Evolutionary conservation across 352 stramenopile species (phyloP).

Genomic region (Lagenidium sp.): DNA sequence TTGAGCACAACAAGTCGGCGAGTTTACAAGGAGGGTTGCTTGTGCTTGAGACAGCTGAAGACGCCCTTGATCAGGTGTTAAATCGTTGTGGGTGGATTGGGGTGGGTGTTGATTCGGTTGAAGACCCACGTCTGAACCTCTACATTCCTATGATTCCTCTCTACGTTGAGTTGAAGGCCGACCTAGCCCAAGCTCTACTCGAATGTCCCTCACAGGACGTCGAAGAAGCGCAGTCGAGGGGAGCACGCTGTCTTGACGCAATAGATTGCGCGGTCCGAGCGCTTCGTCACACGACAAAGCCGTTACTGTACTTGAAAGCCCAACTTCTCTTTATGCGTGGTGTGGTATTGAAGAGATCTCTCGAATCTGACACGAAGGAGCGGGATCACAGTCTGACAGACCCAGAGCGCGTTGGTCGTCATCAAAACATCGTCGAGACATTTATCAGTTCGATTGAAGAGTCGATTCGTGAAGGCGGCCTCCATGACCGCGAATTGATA

Average conservation of each 20-base stretch:
- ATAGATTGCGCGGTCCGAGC: constrained; percentile 30
- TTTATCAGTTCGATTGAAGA: constrained; percentile 12
- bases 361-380: no score
- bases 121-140: constrained; percentile 32
- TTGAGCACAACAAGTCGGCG: constrained; percentile 18
- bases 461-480: constrained; percentile 30
- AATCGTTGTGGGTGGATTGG: constrained; percentile 56
- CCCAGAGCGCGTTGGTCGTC: no score
- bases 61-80: constrained; percentile 31
- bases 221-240: not conserved
- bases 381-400: not conserved
- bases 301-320: constrained; percentile 29
- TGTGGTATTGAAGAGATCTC: constrained; percentile 33
- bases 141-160: constrained; percentile 37
- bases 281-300: constrained; percentile 27
- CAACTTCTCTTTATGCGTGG: constrained; percentile 48
- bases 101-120: constrained; percentile 3
- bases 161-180: constrained; percentile 41
- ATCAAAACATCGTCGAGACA: constrained; percentile 3
- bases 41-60: constrained; percentile 24
- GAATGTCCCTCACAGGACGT: constrained; percentile 14
- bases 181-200: constrained; percentile 41
- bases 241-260: constrained; percentile 11
- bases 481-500: constrained; percentile 53
- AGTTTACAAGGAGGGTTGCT: constrained; percentile 12